Base-by-base conservation (phyloP, 2,329 filamentous ascomycete genomes). In the Sarocladiaceae sp. region DNA sequence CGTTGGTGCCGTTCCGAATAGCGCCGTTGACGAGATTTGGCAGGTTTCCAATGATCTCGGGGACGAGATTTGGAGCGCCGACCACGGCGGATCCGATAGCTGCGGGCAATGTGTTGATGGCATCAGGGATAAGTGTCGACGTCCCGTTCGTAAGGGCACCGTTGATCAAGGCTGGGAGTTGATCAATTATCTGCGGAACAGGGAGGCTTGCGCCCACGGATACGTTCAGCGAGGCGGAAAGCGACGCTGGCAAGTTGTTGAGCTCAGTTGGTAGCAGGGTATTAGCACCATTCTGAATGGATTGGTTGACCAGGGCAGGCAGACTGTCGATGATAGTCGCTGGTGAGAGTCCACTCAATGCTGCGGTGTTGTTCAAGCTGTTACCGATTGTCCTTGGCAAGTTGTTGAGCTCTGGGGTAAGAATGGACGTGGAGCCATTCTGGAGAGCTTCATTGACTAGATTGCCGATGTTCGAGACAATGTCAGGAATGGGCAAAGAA, bases 21-120 rank as follows among this genome's bases (percentile, higher is more conserved):
- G 47, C 47, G 3, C 18, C 31, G 31, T 37, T 50, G 11, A 50
- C 47, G 10, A 50, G 47, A n/a, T 36, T 17, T 3, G 47, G 47
- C 3, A 50, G 20, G 20, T 25, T 15, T 4, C 47, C 47, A 26
- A 50, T 31, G 13, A 50, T 22, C 26, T 50, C 47, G 12, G 29
- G 29, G n/a, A 50, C 22, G 3, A 50, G 31, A 20, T 50, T 50
- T n/a, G 31, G 47, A 5, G 47, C 47, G 5, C 47, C 47, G 8
- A 23, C 20, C 11, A 37, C 47, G 5, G 47, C 47, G 23, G 29
- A 36, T 18, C 31, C 22, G 47, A 50, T 50, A 5, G 47, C 47
- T 22, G 29, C 47, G 25, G 47, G 47, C 22, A 50, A 22, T 5
- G 47, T 50, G n/a, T 50, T 50, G 47, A 50, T 50, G 29, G 47